Percentiles rank a stretch among this genome's conserved stretches.
These are phyloP conservation scores for Cucurbitaria berberidis DNA, from an alignment of 2,329 filamentous ascomycete species.

Conservation along the genomic window DNA sequence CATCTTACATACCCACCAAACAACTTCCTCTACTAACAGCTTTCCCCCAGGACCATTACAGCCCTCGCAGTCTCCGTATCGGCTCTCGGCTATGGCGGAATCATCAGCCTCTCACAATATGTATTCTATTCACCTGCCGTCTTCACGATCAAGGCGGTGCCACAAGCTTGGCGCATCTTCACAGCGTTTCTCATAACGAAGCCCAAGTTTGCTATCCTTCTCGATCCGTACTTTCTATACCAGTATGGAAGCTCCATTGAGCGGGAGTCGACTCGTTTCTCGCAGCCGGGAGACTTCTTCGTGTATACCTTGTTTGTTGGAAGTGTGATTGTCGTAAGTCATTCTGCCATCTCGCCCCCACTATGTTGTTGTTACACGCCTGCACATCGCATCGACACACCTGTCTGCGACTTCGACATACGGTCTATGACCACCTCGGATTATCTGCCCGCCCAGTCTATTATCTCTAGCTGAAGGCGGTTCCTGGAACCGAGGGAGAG, in stretches of 20 bases:
- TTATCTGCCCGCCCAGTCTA: constrained; percentile 61
- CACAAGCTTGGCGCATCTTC: constrained; percentile 65
- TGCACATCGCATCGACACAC: constrained; percentile 26
- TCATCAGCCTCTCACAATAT: constrained; percentile 61
- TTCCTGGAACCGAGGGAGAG: constrained; percentile 63
- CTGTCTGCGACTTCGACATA: constrained; percentile 21
- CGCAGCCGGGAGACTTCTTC: constrained; percentile 76
- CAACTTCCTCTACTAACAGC: constrained; percentile 51
- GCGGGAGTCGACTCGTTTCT: constrained; percentile 72
- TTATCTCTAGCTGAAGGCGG: constrained; percentile 57
- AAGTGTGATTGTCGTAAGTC: constrained; percentile 77
- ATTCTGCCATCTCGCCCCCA: no score
- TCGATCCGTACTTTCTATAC: constrained; percentile 81
- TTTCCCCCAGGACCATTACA: constrained; percentile 68
- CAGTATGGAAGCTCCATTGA: constrained; percentile 79
- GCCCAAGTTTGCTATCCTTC: constrained; percentile 62
- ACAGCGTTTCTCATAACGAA: constrained; percentile 67
- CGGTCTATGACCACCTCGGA: constrained; percentile 60
- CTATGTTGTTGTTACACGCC: constrained; percentile 40
- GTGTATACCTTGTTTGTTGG: constrained; percentile 79
- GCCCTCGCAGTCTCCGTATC: constrained; percentile 69
- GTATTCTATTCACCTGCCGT: constrained; percentile 62
- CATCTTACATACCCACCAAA: background rate
- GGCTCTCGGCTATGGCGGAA: constrained; percentile 62
- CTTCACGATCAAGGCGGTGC: constrained; percentile 59